Percentiles rank a stretch among this genome's conserved stretches.
Evolutionary conservation across 1,284 basidiomycete genomes (phyloP).

Genomic region (Phylloporus sp.): DNA sequence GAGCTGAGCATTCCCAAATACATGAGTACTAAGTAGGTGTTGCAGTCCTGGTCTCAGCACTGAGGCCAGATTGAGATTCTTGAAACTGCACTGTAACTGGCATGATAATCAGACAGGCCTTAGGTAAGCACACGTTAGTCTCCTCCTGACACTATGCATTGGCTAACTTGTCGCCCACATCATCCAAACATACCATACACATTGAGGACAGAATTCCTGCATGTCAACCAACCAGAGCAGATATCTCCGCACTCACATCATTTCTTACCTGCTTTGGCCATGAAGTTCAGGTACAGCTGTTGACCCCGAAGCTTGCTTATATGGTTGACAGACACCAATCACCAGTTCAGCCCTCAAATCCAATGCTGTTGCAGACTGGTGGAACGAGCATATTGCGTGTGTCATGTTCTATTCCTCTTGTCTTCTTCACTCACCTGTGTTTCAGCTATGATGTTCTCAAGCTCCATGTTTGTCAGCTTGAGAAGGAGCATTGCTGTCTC

Average conservation of each 20-base stretch:
- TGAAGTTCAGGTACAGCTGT: slow-evolving; percentile 60
- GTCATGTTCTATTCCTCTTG: slow-evolving; percentile 25
- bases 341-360: slow-evolving; percentile 82
- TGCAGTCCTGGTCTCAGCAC: no score
- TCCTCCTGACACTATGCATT: background rate
- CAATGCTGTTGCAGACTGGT: slow-evolving; percentile 95
- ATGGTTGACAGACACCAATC: slow-evolving; percentile 2
- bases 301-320: background rate
- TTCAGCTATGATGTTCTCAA: slow-evolving; percentile 85
- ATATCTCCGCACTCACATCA: slow-evolving; percentile 27
- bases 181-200: slow-evolving; percentile 10
- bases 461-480: slow-evolving; percentile 84
- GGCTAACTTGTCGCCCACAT: background rate
- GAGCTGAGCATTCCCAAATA: slow-evolving; percentile 4
- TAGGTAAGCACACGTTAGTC: no score
- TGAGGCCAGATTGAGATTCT: no score
- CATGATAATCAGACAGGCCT: background rate
- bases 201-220: slow-evolving; percentile 1
- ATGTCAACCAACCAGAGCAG: slow-evolving; percentile 22
- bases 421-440: background rate
- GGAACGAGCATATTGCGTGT: slow-evolving; percentile 89
- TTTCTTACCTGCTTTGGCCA: slow-evolving; percentile 42
- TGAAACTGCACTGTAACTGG: no score
- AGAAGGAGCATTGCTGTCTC: slow-evolving; percentile 64
- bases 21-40: no score